Percentiles rank a stretch among this genome's conserved stretches.
phyloP scores from a whole-genome alignment of 75 land plant species.

The Cupressus sempervirens region DNA sequence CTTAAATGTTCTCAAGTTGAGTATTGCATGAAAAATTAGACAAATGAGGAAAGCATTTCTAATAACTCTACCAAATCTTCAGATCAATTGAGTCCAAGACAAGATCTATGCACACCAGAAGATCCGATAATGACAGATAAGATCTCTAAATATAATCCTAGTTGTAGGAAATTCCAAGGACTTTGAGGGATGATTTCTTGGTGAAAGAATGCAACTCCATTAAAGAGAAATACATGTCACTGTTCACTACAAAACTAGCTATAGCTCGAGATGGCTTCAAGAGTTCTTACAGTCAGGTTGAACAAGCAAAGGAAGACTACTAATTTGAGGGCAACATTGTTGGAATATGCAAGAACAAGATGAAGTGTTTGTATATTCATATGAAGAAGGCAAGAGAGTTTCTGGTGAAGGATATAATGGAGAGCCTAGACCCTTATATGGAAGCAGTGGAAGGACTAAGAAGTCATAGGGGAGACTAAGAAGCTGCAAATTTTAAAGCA shows the following conservation, averaged over 20 bases:
- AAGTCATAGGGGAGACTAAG: too few species aligned
- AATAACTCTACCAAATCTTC: not conserved
- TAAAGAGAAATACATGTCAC: conserved; percentile 63
- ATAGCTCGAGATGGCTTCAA: conserved; percentile 68
- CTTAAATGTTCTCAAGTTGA: not conserved
- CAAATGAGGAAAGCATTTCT: not conserved
- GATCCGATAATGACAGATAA: not conserved
- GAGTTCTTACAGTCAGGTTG: conserved; percentile 64
- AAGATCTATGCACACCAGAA: not conserved
- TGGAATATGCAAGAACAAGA: too few species aligned
- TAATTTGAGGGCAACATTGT: too few species aligned
- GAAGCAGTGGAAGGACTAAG: too few species aligned
- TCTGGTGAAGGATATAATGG: too few species aligned
- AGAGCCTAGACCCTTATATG: too few species aligned
- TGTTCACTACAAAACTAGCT: conserved; percentile 59
- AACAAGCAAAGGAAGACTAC: too few species aligned
- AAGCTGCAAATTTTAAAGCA: too few species aligned
- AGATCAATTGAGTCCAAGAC: not conserved
- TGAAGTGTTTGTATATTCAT: too few species aligned
- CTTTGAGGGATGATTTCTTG: conserved; percentile 33
- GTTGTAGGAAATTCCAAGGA: conserved; percentile 23
- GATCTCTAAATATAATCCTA: conserved; percentile 1
- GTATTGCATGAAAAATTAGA: not conserved
- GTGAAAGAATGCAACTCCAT: conserved; percentile 55
- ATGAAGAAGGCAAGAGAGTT: too few species aligned